Evolutionary conservation across 2,329 filamentous ascomycete species (phyloP).

Genomic region (Colletotrichum incanum): DNA sequence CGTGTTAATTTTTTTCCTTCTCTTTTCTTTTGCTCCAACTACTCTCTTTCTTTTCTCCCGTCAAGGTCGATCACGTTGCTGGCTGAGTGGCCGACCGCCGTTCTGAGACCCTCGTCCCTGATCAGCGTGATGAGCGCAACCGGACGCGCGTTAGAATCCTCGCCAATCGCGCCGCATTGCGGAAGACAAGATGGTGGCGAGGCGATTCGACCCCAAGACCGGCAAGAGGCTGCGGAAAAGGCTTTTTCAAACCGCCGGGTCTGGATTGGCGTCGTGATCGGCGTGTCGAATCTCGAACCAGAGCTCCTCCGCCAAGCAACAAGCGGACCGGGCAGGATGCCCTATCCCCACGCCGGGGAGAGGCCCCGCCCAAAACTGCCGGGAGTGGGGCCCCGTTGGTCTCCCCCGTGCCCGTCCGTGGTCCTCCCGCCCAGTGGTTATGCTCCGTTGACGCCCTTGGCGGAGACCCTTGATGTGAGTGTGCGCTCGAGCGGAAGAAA

Average conservation of each 20-base stretch:
- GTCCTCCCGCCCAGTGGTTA: neutral
- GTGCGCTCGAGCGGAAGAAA: constrained; percentile 15
- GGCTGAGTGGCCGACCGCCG: neutral
- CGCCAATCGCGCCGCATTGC: constrained; percentile 24
- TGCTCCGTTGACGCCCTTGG: neutral
- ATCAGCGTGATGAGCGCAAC: constrained; percentile 16
- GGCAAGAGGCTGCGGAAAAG: neutral
- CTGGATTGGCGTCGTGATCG: constrained; percentile 21
- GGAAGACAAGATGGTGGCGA: constrained; percentile 14
- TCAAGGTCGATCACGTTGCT: neutral
- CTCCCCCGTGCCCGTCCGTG: neutral
- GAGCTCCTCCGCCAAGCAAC: constrained; percentile 32
- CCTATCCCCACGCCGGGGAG: constrained; percentile 6
- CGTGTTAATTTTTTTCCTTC: neutral
- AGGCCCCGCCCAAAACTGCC: constrained; percentile 3
- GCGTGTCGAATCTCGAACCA: constrained; percentile 6
- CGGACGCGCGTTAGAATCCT: constrained; percentile 19
- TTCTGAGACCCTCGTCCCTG: constrained; percentile 22
- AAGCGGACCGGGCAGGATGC: neutral
- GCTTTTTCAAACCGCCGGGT: neutral
- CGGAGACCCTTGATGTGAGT: constrained; percentile 13
- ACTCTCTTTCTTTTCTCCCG: neutral
- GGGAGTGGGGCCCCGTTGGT: constrained; percentile 10
- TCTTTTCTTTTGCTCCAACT: neutral
- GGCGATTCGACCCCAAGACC: neutral